These are phyloP conservation scores for Chenopodium suecicum DNA, from an alignment of 148 eudicot species.

Conservation along the genomic window DNA sequence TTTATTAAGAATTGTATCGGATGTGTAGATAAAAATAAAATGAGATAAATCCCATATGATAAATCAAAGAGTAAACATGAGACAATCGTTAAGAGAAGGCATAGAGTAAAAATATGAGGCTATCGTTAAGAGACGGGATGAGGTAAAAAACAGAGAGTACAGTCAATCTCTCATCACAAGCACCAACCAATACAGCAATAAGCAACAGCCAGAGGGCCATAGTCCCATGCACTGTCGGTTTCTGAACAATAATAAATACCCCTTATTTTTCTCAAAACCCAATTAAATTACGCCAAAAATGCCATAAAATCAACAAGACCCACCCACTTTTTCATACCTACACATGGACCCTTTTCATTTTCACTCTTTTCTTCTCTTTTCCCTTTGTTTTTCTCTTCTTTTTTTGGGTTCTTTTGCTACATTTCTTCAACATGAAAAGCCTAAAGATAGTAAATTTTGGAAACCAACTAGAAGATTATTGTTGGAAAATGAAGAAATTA, in stretches of 20 bases:
- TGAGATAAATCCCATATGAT: too few relatives aligned
- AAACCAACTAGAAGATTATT: conserved; percentile 29
- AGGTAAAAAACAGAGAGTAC: too few relatives aligned
- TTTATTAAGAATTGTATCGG: too few relatives aligned
- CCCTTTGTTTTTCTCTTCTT: conserved; percentile 13
- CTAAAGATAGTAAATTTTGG: conserved; percentile 44
- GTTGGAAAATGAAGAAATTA: conserved; percentile 14
- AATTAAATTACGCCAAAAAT: conserved; percentile 5
- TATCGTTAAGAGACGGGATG: too few relatives aligned
- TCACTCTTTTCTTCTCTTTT: conserved; percentile 2
- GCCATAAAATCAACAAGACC: background rate
- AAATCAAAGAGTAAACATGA: too few relatives aligned
- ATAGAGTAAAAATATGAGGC: too few relatives aligned
- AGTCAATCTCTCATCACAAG: background rate
- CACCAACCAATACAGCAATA: conserved; percentile 3
- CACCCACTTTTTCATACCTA: background rate
- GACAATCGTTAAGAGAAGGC: too few relatives aligned
- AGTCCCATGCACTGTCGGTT: background rate
- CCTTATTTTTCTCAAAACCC: background rate
- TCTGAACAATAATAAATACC: background rate
- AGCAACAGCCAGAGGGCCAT: background rate
- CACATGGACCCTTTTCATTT: conserved; percentile 23
- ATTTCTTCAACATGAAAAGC: background rate
- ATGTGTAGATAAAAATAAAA: too few relatives aligned
- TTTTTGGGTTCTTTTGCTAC: conserved; percentile 16